These are phyloP conservation scores for Histomonas meleagridis DNA, from an alignment of 208 protist genomes.

Conservation along the genomic window DNA sequence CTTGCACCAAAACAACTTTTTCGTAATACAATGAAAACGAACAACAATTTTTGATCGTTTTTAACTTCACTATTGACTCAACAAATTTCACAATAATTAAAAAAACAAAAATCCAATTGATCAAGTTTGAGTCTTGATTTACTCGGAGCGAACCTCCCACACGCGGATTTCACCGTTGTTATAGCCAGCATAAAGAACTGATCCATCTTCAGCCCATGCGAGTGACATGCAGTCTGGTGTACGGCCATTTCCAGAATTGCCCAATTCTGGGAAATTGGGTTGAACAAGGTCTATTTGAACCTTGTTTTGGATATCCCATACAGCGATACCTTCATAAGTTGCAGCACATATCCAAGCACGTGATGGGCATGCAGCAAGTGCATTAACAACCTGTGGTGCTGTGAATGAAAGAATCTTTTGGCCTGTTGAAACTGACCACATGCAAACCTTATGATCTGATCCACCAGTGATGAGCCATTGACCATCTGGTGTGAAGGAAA, in stretches of 20 bases:
- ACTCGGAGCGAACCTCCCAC: conserved; percentile 56
- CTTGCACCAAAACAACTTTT: too few species aligned
- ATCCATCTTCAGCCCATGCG: conserved; percentile 86
- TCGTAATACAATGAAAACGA: too few species aligned
- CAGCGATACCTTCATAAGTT: conserved; percentile 62
- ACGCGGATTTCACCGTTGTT: conserved; percentile 90
- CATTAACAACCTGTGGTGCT: conserved; percentile 69
- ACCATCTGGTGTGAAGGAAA: conserved; percentile 93
- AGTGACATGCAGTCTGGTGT: conserved; percentile 74
- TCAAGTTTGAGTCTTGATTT: too few species aligned
- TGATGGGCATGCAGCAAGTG: conserved; percentile 90
- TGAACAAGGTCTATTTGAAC: conserved; percentile 65
- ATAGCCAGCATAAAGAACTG: conserved; percentile 90
- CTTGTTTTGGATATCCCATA: conserved; percentile 86
- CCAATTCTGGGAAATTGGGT: conserved; percentile 54
- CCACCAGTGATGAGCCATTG: conserved; percentile 57
- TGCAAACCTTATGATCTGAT: conserved; percentile 84
- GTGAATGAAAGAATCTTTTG: conserved; percentile 86
- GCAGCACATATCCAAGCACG: conserved; percentile 96
- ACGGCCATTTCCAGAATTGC: conserved; percentile 43
- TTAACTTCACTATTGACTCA: too few species aligned
- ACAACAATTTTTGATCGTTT: too few species aligned
- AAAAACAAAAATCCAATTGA: too few species aligned
- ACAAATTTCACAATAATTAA: too few species aligned
- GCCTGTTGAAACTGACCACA: conserved; percentile 90